Evolutionary conservation across 2,329 filamentous ascomycete species (phyloP).

Genomic region (Aspergillus latus): DNA sequence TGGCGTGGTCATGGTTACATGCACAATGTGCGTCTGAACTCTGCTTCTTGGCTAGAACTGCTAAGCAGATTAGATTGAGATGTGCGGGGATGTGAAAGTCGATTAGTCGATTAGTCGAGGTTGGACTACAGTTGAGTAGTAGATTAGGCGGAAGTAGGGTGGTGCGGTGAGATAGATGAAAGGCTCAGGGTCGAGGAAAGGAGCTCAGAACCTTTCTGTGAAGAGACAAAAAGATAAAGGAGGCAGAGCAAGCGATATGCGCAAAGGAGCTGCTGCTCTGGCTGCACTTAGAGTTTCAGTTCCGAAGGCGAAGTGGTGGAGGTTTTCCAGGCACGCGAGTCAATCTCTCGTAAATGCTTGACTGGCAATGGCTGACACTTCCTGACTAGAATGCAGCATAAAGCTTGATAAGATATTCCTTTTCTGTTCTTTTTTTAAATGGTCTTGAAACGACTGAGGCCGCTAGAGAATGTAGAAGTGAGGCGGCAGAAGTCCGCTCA

Average conservation of each 20-base stretch:
- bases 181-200: not conserved
- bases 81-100: not conserved
- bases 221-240: not conserved
- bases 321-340: not conserved
- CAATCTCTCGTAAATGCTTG: not conserved
- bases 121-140: slow-evolving; percentile 7
- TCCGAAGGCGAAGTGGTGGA: not conserved
- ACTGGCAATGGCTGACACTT: not conserved
- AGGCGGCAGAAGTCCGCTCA: not conserved
- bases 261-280: not conserved
- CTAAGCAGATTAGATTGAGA: not conserved
- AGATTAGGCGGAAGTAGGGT: slow-evolving; percentile 5
- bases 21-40: not conserved
- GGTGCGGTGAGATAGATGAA: not conserved
- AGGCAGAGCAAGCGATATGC: not conserved
- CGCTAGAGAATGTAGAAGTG: not conserved
- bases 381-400: not conserved
- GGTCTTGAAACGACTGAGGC: not conserved
- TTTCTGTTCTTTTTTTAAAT: not conserved
- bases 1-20: slow-evolving; percentile 48
- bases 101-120: too few species aligned
- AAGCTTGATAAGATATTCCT: not conserved
- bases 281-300: not conserved
- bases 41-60: not conserved
- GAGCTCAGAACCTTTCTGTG: not conserved